Conservation (phyloP, 2,329 filamentous ascomycete genomes). For the Aureobasidium sp. region DNA sequence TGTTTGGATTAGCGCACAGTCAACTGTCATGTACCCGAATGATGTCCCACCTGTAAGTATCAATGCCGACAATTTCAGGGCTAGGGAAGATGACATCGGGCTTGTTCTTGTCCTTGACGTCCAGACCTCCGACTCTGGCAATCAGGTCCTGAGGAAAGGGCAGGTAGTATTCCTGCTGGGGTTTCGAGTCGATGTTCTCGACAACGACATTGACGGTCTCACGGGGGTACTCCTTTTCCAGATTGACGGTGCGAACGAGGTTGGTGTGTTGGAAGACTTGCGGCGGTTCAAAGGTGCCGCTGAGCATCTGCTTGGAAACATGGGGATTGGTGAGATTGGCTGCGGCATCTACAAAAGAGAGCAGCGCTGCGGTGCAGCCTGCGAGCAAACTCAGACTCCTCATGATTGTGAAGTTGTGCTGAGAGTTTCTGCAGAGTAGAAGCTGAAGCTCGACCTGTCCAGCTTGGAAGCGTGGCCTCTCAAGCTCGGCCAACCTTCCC, state of each 20-base stretch:
- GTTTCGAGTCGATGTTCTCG: slow-evolving; percentile 71
- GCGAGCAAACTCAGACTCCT: slow-evolving; percentile 32
- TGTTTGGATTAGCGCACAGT: slow-evolving; percentile 18
- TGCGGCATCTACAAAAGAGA: slow-evolving; percentile 51
- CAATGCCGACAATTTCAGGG: slow-evolving; percentile 58
- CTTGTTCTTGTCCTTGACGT: slow-evolving; percentile 89
- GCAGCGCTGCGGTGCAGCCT: slow-evolving; percentile 47
- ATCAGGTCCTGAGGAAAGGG: slow-evolving; percentile 75
- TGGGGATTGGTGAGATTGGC: slow-evolving; percentile 55
- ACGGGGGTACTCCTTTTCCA: slow-evolving; percentile 87
- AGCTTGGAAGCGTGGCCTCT: slow-evolving; percentile 18
- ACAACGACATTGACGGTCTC: slow-evolving; percentile 92
- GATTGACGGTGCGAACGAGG: slow-evolving; percentile 77
- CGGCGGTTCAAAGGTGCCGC: slow-evolving; percentile 65
- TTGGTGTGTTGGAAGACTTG: slow-evolving; percentile 93
- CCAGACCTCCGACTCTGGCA: slow-evolving; percentile 71
- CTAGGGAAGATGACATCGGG: slow-evolving; percentile 55
- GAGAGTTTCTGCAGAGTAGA: not conserved
- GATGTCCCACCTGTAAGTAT: slow-evolving; percentile 43
- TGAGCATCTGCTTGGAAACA: slow-evolving; percentile 43
- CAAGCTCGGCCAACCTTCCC: slow-evolving; percentile 18
- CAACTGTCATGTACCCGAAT: too few relatives aligned
- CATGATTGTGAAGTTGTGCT: slow-evolving; percentile 27
- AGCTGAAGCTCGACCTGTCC: slow-evolving; percentile 2
- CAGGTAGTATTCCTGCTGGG: slow-evolving; percentile 86